A percentile compares a stretch with the other conserved stretches of the same genome.
These are phyloP conservation scores for Leishmania aethiopica DNA, from an alignment of 208 protist genomes.

Conservation along the genomic window DNA sequence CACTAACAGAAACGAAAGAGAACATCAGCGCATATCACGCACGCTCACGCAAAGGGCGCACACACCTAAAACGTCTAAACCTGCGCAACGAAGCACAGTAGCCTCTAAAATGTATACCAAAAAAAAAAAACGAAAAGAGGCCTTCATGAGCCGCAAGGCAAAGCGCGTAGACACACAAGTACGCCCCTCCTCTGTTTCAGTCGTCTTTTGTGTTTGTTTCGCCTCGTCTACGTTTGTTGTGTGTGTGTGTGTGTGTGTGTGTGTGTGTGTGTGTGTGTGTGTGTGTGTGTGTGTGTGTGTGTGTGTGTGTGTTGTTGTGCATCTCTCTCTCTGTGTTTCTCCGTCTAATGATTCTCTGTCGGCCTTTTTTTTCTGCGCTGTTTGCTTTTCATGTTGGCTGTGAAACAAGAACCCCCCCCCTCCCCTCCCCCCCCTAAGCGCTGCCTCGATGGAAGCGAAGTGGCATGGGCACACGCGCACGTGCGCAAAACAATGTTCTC, in stretches of 20 bases:
- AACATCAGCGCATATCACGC: background rate
- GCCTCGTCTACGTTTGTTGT: too few species aligned
- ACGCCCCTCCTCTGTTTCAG: background rate
- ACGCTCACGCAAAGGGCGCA: background rate
- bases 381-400: conserved; percentile 8
- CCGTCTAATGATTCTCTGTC: conserved; percentile 2
- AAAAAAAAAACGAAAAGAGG: background rate
- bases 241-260: background rate
- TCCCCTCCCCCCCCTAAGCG: background rate
- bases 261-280: background rate
- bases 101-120: background rate
- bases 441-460: background rate
- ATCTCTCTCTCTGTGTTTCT: conserved; percentile 3
- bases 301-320: background rate
- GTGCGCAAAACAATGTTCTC: background rate
- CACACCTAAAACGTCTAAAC: background rate
- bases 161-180: background rate
- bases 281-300: background rate
- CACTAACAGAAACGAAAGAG: background rate
- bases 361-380: conserved; percentile 6
- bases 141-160: background rate
- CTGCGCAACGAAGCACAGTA: background rate
- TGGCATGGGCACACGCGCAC: background rate
- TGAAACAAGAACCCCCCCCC: background rate
- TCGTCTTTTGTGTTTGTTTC: background rate